A percentile compares a stretch with the other conserved stretches of the same genome.
These are phyloP conservation scores for Leavenworthia alabamica DNA, from an alignment of 345 rosid species.

Conservation along the genomic window DNA sequence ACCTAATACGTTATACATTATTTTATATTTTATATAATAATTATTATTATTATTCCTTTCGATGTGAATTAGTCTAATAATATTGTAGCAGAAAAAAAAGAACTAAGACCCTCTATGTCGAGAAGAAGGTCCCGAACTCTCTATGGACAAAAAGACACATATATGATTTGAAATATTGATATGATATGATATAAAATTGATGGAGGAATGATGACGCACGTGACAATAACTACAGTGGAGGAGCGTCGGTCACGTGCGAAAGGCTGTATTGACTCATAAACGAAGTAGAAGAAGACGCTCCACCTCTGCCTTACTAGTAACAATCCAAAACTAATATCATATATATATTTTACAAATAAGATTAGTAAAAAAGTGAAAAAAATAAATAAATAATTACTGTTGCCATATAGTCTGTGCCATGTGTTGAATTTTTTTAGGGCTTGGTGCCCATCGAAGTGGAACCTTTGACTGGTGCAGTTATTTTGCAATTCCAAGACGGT, in stretches of 20 bases:
- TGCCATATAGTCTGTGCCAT: conserved; percentile 15
- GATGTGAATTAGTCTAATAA: conserved; percentile 22
- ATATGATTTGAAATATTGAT: background rate
- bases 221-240: conserved; percentile 52
- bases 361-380: conserved; percentile 4
- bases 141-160: background rate
- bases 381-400: conserved; percentile 17
- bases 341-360: background rate
- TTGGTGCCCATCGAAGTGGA: conserved; percentile 34
- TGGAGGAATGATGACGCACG: conserved; percentile 49
- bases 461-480: conserved; percentile 29
- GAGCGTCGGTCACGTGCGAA: conserved; percentile 78
- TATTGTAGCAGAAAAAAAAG: conserved; percentile 5
- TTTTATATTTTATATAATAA: too few relatives aligned
- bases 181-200: conserved; percentile 25
- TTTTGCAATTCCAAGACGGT: conserved; percentile 27
- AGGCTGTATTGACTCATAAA: conserved; percentile 42
- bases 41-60: conserved; percentile 21
- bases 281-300: conserved; percentile 36
- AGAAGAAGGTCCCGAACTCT: conserved; percentile 17
- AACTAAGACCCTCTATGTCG: conserved; percentile 23
- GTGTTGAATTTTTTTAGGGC: conserved; percentile 20
- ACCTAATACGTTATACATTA: conserved; percentile 28
- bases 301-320: conserved; percentile 26
- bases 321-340: conserved; percentile 19